These are phyloP conservation scores for Russula olivacea DNA, from an alignment of 768 basidiomycete genomes.

Conservation along the genomic window DNA sequence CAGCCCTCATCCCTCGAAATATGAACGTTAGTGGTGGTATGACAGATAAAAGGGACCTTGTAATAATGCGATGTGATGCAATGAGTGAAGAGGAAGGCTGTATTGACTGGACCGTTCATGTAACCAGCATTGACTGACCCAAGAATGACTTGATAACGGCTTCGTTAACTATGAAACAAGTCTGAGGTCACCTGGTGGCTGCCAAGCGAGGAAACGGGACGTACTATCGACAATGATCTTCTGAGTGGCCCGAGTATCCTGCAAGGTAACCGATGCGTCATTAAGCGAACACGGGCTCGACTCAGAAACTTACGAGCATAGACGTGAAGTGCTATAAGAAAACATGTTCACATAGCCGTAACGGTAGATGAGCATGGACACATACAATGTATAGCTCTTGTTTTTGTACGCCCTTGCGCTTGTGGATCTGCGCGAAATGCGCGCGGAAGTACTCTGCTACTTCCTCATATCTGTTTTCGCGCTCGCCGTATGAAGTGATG, in stretches of 20 bases:
- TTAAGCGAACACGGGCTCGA: not conserved
- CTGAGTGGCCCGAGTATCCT: conserved; percentile 22
- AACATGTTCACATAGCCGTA: conserved; percentile 1
- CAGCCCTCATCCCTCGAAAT: not conserved
- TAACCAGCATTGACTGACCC: conserved; percentile 35
- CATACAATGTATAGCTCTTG: conserved; percentile 62
- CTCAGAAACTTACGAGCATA: conserved; percentile 46
- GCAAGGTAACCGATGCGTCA: not conserved
- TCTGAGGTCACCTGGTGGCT: not conserved
- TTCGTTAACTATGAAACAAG: conserved; percentile 47
- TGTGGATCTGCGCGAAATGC: conserved; percentile 76
- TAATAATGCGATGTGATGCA: conserved; percentile 9
- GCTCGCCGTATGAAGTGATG: conserved; percentile 71
- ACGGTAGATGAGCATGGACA: conserved; percentile 25
- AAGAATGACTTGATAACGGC: conserved; percentile 63
- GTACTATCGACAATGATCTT: conserved; percentile 55
- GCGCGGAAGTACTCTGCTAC: conserved; percentile 77
- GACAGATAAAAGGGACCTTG: not conserved
- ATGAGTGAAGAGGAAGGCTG: not conserved
- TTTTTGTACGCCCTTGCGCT: conserved; percentile 51
- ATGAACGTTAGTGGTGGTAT: conserved; percentile 1
- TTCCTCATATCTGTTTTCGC: conserved; percentile 62
- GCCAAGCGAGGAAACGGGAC: conserved; percentile 23
- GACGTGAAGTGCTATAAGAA: conserved; percentile 56
- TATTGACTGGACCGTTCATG: not conserved